A percentile compares a stretch with the other conserved stretches of the same genome.
Conservation (phyloP, 441 rosid genomes). For the Erodium texanum region DNA sequence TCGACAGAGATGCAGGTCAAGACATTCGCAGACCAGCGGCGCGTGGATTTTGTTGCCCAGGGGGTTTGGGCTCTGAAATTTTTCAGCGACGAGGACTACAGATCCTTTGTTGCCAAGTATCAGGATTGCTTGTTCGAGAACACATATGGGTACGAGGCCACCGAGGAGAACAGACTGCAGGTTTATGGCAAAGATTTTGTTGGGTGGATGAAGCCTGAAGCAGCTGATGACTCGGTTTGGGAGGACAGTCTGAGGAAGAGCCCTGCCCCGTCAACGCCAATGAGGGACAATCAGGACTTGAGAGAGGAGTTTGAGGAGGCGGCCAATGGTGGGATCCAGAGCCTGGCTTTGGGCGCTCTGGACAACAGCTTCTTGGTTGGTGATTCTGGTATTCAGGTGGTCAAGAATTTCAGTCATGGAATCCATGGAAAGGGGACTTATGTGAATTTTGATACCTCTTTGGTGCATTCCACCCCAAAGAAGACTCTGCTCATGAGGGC, state of each 20-base stretch:
- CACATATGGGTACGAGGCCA: slow-evolving; percentile 60
- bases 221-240: slow-evolving; percentile 95
- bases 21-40: slow-evolving; percentile 60
- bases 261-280: slow-evolving; percentile 47
- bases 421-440: slow-evolving; percentile 89
- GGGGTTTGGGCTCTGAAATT: slow-evolving; percentile 93
- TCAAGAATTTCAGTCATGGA: slow-evolving; percentile 81
- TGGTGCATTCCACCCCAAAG: slow-evolving; percentile 53
- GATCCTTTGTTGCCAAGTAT: slow-evolving; percentile 36
- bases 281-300: slow-evolving; percentile 55
- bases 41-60: slow-evolving; percentile 74
- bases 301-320: slow-evolving; percentile 91
- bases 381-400: slow-evolving; percentile 82
- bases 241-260: slow-evolving; percentile 54
- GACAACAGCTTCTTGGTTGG: slow-evolving; percentile 96
- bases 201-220: slow-evolving; percentile 87
- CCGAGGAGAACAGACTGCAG: slow-evolving; percentile 63
- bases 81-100: slow-evolving; percentile 45
- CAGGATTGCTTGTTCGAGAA: slow-evolving; percentile 82
- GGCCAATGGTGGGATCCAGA: slow-evolving; percentile 75
- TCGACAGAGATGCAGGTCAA: slow-evolving; percentile 60
- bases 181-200: slow-evolving; percentile 86
- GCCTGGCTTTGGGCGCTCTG: slow-evolving; percentile 91
- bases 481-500: slow-evolving; percentile 94
- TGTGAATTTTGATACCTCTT: slow-evolving; percentile 52